These are phyloP conservation scores for Tetragonia tetragonoides DNA, from an alignment of 148 eudicot genomes.

Conservation along the genomic window DNA sequence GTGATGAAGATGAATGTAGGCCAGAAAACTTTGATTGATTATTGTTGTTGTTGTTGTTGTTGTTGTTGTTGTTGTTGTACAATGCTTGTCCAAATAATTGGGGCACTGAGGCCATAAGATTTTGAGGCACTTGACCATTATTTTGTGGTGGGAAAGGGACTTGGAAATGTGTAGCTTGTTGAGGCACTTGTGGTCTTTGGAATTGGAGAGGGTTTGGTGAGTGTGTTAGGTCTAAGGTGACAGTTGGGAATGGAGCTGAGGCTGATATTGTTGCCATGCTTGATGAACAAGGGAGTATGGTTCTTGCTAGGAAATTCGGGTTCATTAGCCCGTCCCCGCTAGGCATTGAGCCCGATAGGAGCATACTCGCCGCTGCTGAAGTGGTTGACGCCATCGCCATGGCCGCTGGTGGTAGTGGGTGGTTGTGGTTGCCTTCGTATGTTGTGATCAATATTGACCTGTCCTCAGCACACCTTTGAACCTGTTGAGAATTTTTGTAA, in stretches of 20 bases:
- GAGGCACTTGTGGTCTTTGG: constrained; percentile 32
- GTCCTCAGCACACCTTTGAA: constrained; percentile 94
- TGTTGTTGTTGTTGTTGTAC: constrained; percentile 19
- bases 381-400: constrained; percentile 95
- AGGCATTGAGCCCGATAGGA: constrained; percentile 88
- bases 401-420: constrained; percentile 89
- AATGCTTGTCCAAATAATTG: constrained; percentile 47
- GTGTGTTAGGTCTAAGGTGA: constrained; percentile 83
- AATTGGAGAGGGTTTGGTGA: constrained; percentile 52
- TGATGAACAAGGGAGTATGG: constrained; percentile 73
- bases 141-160: constrained; percentile 36
- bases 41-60: constrained; percentile 6
- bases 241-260: constrained; percentile 92
- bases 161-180: constrained; percentile 41
- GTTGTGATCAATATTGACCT: constrained; percentile 73
- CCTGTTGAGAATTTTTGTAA: constrained; percentile 34
- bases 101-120: constrained; percentile 31
- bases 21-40: constrained; percentile 85
- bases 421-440: constrained; percentile 91
- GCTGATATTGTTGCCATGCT: constrained; percentile 94
- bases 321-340: constrained; percentile 72
- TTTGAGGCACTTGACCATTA: constrained; percentile 30
- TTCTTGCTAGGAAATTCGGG: constrained; percentile 70
- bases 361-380: constrained; percentile 84
- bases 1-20: constrained; percentile 38